Evolutionary conservation across 192 early-diverging fungal genomes (phyloP).

Genomic region (Mortierella alpina): DNA sequence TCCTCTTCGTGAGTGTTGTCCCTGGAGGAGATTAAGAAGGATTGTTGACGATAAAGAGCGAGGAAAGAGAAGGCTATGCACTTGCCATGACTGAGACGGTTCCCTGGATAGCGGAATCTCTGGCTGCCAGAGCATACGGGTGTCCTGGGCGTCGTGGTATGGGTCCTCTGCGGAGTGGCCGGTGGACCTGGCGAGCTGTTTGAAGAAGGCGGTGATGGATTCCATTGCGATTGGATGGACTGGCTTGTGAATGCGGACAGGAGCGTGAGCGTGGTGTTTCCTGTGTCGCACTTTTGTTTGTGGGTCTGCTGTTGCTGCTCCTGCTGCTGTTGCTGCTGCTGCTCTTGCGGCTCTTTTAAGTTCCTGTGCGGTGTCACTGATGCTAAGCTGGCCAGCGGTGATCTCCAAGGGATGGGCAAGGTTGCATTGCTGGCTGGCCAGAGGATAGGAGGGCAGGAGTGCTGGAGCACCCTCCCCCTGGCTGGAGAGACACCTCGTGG

Average conservation of each 20-base stretch:
- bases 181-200: background rate
- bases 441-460: no score
- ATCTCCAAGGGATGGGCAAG: no score
- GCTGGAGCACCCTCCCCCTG: no score
- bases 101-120: slow-evolving; percentile 47
- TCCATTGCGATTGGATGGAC: slow-evolving; percentile 9
- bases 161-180: no score
- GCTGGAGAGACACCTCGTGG: no score
- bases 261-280: no score
- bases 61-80: background rate
- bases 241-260: background rate
- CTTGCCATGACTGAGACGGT: slow-evolving; percentile 47
- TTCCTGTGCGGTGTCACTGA: no score
- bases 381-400: no score
- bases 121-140: slow-evolving; percentile 23
- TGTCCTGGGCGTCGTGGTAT: no score
- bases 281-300: background rate
- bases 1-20: no score
- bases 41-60: background rate
- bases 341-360: background rate
- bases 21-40: background rate
- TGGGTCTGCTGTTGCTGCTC: background rate
- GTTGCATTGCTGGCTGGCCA: no score
- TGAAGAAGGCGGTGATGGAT: slow-evolving; percentile 17
- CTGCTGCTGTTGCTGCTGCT: background rate